Percentiles rank a stretch among this genome's conserved stretches.
Evolutionary conservation across 148 eudicot species (phyloP).

Genomic region (Diospyros lotus): DNA sequence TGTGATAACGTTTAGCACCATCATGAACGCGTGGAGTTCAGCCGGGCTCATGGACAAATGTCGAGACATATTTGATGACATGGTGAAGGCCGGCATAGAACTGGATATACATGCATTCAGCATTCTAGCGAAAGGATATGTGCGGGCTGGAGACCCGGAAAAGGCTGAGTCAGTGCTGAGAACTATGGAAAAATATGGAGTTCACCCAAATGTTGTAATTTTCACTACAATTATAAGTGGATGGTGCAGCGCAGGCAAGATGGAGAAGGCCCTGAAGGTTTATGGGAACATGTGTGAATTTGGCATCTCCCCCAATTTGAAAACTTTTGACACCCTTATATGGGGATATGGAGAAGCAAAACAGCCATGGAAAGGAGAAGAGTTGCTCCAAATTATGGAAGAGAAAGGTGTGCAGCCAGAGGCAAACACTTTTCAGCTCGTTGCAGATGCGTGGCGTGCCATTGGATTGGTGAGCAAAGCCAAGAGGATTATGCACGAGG

Average conservation of each 20-base stretch:
- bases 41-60: slow-evolving; percentile 85
- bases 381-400: slow-evolving; percentile 56
- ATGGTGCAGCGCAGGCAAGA: slow-evolving; percentile 85
- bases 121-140: slow-evolving; percentile 95
- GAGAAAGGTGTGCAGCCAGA: slow-evolving; percentile 49
- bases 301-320: slow-evolving; percentile 70
- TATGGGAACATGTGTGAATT: slow-evolving; percentile 62
- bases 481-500: slow-evolving; percentile 31
- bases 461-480: slow-evolving; percentile 69
- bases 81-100: slow-evolving; percentile 67
- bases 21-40: slow-evolving; percentile 95
- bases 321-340: slow-evolving; percentile 73
- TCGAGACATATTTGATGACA: slow-evolving; percentile 67
- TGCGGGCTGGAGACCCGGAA: slow-evolving; percentile 67
- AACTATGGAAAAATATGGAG: slow-evolving; percentile 45
- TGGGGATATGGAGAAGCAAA: slow-evolving; percentile 92
- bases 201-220: slow-evolving; percentile 66
- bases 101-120: slow-evolving; percentile 73
- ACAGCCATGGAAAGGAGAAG: slow-evolving; percentile 91
- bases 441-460: slow-evolving; percentile 78
- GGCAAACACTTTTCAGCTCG: slow-evolving; percentile 54
- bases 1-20: slow-evolving; percentile 91
- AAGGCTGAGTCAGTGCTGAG: slow-evolving; percentile 61
- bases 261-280: slow-evolving; percentile 63
- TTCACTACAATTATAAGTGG: slow-evolving; percentile 92